Conservation (phyloP, 257 asterid genomes). For the Voacanga thouarsii region DNA sequence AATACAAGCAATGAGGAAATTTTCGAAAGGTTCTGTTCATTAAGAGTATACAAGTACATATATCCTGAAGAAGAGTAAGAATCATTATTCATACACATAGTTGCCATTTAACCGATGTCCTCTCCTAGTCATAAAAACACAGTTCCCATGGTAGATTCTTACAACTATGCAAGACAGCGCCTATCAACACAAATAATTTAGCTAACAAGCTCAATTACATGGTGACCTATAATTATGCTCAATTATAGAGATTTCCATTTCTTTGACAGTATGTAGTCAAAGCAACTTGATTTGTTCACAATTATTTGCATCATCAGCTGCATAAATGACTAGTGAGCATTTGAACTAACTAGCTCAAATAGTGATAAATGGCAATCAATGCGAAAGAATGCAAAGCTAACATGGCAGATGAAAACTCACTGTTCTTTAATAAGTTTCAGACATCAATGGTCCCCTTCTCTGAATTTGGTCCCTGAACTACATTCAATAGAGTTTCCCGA, state of each 20-base stretch:
- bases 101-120: neutral
- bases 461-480: constrained; percentile 4
- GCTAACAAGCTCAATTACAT: neutral
- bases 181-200: neutral
- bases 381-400: neutral
- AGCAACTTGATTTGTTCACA: neutral
- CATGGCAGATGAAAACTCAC: neutral
- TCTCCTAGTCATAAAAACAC: neutral
- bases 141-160: neutral
- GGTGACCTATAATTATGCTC: neutral
- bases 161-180: neutral
- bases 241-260: constrained; percentile 3
- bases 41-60: neutral
- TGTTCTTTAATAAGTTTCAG: neutral
- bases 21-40: neutral
- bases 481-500: neutral
- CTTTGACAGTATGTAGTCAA: neutral
- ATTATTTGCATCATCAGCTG: constrained; percentile 2
- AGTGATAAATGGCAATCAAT: neutral
- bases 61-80: neutral
- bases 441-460: neutral
- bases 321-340: neutral
- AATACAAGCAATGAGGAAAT: neutral
- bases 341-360: neutral
- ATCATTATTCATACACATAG: neutral